Base-by-base conservation (phyloP, 306 rosid species). In the Citrullus mucosospermus region DNA sequence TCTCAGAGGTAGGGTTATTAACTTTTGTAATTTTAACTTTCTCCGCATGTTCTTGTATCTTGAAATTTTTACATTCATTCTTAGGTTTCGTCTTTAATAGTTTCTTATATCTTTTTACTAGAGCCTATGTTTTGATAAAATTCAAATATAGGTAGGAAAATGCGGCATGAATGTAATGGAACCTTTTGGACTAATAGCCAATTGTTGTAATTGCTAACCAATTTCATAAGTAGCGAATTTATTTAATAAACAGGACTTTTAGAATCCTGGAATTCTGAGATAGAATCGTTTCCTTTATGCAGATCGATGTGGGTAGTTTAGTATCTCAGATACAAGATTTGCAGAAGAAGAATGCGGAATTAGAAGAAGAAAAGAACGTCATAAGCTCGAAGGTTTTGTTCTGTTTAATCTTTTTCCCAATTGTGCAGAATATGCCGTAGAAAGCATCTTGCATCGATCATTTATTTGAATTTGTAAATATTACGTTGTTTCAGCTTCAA, bases 321-420 rank as follows among this genome's bases (percentile, higher is more conserved):
- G 89, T 95, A 48, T 86, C 96, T 83, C 97, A 92, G 89, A 79
- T 92, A 34, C 86, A 86, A 60, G 88, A 83, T 84, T 78, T 93
- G 18, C 97, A 89, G 67, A 91, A 76, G 84, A 91, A 88, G 85
- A 95, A 92, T 78, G 34, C 75, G 0, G 90, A 89, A 53, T 84
- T 95, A 85, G 91, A 89, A 80, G 91, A 84, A 46, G 89, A 87
- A 81, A 95, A 89, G 78, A 86, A 22, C 62, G 79, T 78, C 79
- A 76, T 87, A 36, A 78, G 78, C 81, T 81, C 85, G 20, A 87
- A 78, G 94, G 97, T 92, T 85, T 57, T 4, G 32, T 77, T 53
- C 77, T 87, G 8, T 67, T 61, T 44, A 25, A 70, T 9, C 1
- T 70, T 70, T 22, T 14, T 25, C 59, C 30, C 56, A 20, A 54